Conservation (phyloP, 495 filamentous ascomycete genomes). For the Annulohypoxylon stygium region DNA sequence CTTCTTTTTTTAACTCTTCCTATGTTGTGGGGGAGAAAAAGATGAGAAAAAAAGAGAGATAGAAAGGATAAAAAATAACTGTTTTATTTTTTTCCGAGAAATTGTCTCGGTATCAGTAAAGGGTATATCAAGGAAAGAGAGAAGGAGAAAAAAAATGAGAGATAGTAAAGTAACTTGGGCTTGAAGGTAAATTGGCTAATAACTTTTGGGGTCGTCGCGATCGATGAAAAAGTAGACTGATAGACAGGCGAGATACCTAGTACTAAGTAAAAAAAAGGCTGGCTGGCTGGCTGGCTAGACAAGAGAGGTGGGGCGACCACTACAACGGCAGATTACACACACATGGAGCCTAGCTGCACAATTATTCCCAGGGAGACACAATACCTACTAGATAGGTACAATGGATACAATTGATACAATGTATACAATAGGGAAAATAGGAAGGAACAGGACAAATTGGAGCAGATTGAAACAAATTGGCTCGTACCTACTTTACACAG, state of each 20-base stretch:
- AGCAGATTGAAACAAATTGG: background rate
- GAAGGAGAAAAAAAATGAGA: conserved; percentile 20
- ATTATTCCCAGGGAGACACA: conserved; percentile 37
- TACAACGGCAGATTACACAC: conserved; percentile 48
- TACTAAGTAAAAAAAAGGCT: conserved; percentile 35
- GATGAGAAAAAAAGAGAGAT: conserved; percentile 17
- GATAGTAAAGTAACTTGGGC: conserved; percentile 23
- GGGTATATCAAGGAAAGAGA: conserved; percentile 16
- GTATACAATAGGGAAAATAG: background rate
- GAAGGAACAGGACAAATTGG: background rate
- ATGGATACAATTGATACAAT: background rate
- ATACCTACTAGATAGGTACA: background rate
- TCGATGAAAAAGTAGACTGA: conserved; percentile 36
- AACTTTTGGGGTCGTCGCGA: conserved; percentile 46
- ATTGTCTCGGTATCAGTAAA: conserved; percentile 38
- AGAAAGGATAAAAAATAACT: conserved; percentile 23
- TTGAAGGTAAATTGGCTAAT: conserved; percentile 51
- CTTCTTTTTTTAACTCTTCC: background rate
- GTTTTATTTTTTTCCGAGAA: conserved; percentile 20
- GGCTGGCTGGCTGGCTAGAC: conserved; percentile 47
- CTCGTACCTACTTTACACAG: background rate
- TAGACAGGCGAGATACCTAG: conserved; percentile 43
- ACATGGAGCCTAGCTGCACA: conserved; percentile 39
- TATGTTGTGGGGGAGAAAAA: conserved; percentile 20
- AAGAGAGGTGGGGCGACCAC: conserved; percentile 40